A percentile compares a stretch with the other conserved stretches of the same genome.
Evolutionary conservation across 306 rosid species (phyloP).

Genomic region (Trifolium dubium): DNA sequence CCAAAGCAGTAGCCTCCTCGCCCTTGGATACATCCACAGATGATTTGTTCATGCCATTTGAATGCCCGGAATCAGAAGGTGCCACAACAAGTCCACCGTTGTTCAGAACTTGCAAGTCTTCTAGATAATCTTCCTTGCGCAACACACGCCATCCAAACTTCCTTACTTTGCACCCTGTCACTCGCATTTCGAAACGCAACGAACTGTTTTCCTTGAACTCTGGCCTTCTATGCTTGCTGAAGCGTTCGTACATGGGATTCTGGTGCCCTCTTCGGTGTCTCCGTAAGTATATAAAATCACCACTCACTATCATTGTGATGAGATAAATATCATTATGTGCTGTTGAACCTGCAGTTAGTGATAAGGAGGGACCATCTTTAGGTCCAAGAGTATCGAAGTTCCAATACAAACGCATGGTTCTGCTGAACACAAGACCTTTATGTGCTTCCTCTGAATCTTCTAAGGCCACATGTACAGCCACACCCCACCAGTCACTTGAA

Average conservation of each 20-base stretch:
- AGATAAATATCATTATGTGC: not conserved
- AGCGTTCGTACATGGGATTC: not conserved
- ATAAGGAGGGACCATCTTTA: slow-evolving; percentile 14
- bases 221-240: slow-evolving; percentile 15
- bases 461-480: slow-evolving; percentile 22
- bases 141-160: not conserved
- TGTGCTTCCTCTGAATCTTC: not conserved
- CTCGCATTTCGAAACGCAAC: not conserved
- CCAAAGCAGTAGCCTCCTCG: not conserved
- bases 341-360: not conserved
- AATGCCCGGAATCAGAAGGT: not conserved
- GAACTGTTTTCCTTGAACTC: slow-evolving; percentile 1
- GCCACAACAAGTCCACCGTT: not conserved
- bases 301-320: slow-evolving; percentile 19
- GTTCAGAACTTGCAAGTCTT: not conserved
- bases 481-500: slow-evolving; percentile 34
- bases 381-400: not conserved
- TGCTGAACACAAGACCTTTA: not conserved
- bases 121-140: slow-evolving; percentile 10
- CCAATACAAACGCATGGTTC: not conserved
- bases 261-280: not conserved
- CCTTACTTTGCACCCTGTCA: slow-evolving; percentile 18
- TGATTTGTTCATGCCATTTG: slow-evolving; percentile 1
- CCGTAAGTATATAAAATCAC: slow-evolving; percentile 17
- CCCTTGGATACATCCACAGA: not conserved